phyloP scores from a whole-genome alignment of 1,139 yeast species.

The Nakaseomyces delphensis region DNA sequence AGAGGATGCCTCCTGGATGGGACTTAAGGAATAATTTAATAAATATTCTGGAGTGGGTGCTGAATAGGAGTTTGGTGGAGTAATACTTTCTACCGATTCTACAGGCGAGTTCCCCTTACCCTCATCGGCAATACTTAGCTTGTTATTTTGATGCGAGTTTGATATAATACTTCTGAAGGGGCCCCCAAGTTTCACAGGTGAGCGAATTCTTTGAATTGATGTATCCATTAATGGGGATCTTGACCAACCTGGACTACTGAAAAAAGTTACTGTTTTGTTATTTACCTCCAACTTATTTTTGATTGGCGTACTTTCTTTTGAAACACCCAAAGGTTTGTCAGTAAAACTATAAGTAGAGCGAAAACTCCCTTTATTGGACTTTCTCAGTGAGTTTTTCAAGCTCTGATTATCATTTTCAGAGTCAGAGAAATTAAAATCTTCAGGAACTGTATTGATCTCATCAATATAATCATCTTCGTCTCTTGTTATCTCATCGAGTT shows the following conservation, averaged over 20 bases:
- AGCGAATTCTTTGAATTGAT: constrained; percentile 6
- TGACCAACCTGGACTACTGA: constrained; percentile 24
- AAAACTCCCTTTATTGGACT: constrained; percentile 19
- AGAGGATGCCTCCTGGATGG: constrained; percentile 30
- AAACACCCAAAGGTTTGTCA: constrained; percentile 27
- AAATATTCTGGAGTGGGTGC: constrained; percentile 23
- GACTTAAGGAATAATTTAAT: constrained; percentile 25
- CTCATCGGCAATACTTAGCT: background rate
- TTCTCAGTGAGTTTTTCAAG: constrained; percentile 3
- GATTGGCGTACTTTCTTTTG: constrained; percentile 27
- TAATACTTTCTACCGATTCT: constrained; percentile 10
- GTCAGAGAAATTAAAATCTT: constrained; percentile 48
- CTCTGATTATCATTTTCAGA: constrained; percentile 23
- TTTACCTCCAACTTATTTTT: constrained; percentile 44
- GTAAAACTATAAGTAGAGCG: constrained; percentile 31
- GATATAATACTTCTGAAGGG: background rate
- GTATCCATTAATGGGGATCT: constrained; percentile 1
- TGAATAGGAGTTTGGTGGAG: constrained; percentile 18
- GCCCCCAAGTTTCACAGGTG: constrained; percentile 8
- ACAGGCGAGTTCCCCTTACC: constrained; percentile 4
- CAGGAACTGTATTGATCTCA: constrained; percentile 51
- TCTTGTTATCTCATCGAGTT: constrained; percentile 10
- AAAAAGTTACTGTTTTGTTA: constrained; percentile 51
- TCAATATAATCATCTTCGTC: constrained; percentile 35
- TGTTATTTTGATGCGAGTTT: background rate